Percentiles rank a stretch among this genome's conserved stretches.
phyloP scores from a whole-genome alignment of 202 grass and related monocot genomes.

The Schoenoplectus triqueter region DNA sequence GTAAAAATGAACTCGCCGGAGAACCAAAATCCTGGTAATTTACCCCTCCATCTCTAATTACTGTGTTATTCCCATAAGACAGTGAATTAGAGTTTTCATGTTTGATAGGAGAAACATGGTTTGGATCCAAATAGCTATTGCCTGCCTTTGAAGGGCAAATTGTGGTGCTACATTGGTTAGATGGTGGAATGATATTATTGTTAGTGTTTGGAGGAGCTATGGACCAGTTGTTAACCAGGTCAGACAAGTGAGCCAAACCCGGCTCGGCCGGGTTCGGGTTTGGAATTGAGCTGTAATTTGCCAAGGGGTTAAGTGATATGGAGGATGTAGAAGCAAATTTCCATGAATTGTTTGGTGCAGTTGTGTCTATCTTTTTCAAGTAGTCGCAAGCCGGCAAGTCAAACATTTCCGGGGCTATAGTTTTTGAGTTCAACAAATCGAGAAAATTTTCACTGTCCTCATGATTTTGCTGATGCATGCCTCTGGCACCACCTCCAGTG shows the following conservation, averaged over 20 bases:
- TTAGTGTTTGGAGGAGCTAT: constrained; percentile 59
- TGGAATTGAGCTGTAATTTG: constrained; percentile 44
- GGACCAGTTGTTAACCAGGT: constrained; percentile 89
- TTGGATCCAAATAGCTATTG: constrained; percentile 40
- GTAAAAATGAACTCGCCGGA: constrained; percentile 43
- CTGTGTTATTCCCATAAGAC: background rate
- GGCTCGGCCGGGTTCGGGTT: constrained; percentile 19
- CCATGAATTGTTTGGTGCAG: constrained; percentile 20
- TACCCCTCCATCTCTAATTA: background rate
- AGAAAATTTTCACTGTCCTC: constrained; percentile 74
- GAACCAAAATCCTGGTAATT: constrained; percentile 37
- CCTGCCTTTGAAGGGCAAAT: constrained; percentile 3
- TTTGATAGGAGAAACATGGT: constrained; percentile 48
- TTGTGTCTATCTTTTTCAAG: constrained; percentile 84
- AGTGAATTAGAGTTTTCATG: constrained; percentile 45
- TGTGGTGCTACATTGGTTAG: constrained; percentile 32
- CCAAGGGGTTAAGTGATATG: constrained; percentile 35
- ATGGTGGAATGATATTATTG: constrained; percentile 24
- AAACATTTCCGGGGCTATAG: constrained; percentile 62
- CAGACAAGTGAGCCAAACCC: constrained; percentile 50
- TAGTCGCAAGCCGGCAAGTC: constrained; percentile 79
- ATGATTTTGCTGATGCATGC: constrained; percentile 54
- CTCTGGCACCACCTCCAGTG: constrained; percentile 47
- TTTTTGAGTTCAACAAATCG: constrained; percentile 68
- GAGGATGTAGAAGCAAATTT: constrained; percentile 43